These are phyloP conservation scores for Fusarium sublunatum DNA, from an alignment of 2,329 filamentous ascomycete genomes.

Conservation along the genomic window DNA sequence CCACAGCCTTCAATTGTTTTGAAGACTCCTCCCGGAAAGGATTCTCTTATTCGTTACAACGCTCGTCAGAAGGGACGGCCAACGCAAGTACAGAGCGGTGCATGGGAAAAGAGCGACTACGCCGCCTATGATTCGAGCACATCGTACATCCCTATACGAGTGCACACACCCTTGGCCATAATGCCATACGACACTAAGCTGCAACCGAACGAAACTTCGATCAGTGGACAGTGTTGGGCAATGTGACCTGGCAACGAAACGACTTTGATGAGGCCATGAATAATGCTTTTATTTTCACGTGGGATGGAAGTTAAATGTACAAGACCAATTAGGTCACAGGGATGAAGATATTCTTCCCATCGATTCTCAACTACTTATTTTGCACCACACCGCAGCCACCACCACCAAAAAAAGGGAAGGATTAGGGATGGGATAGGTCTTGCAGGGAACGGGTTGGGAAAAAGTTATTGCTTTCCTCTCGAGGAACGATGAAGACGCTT, in stretches of 20 bases:
- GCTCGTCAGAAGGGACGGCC: conserved; percentile 56
- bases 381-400: conserved; percentile 35
- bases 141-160: conserved; percentile 50
- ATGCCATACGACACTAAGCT: conserved; percentile 38
- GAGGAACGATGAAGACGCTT: conserved; percentile 35
- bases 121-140: conserved; percentile 53
- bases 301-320: conserved; percentile 33
- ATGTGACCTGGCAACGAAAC: conserved; percentile 42
- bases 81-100: conserved; percentile 40
- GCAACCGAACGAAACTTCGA: conserved; percentile 39
- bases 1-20: conserved; percentile 57
- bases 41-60: conserved; percentile 60
- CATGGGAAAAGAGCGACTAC: conserved; percentile 50
- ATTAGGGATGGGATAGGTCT: conserved; percentile 22
- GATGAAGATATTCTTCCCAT: conserved; percentile 29
- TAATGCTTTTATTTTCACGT: conserved; percentile 40
- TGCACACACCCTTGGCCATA: conserved; percentile 42
- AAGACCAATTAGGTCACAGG: conserved; percentile 30
- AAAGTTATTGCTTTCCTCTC: conserved; percentile 42
- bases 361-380: conserved; percentile 24
- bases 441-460: conserved; percentile 25
- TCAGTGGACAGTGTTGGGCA: conserved; percentile 37
- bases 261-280: conserved; percentile 46
- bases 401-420: conserved; percentile 32
- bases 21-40: conserved; percentile 57